Evolutionary conservation across 495 filamentous ascomycete species (phyloP).

Genomic region (Penicillium ucsense): DNA sequence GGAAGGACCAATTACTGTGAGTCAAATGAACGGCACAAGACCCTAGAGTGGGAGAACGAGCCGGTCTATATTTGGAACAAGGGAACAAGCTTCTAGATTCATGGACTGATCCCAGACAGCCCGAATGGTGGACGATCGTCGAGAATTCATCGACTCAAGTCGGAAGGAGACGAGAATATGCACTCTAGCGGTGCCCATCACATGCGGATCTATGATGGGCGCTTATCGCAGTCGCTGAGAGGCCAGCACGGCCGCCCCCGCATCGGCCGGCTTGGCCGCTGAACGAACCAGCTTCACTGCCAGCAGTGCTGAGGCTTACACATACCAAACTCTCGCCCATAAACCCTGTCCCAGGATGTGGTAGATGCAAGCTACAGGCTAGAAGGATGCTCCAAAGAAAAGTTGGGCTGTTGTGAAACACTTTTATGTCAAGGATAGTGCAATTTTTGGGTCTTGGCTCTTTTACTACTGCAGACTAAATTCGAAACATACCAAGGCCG

Average conservation of each 20-base stretch:
- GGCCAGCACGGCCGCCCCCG: constrained; percentile 11
- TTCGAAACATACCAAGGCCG: neutral
- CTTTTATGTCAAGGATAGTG: neutral
- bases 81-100: neutral
- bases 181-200: constrained; percentile 18
- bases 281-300: constrained; percentile 5
- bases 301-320: constrained; percentile 1
- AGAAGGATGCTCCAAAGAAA: too few species aligned
- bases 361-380: too few species aligned
- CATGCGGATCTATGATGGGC: constrained; percentile 14
- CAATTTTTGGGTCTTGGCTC: constrained; percentile 1
- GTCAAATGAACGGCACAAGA: constrained; percentile 9
- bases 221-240: constrained; percentile 20
- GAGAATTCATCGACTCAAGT: neutral
- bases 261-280: constrained; percentile 3
- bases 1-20: constrained; percentile 15
- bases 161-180: constrained; percentile 16
- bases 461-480: constrained; percentile 8
- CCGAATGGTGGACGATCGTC: neutral
- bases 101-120: too few species aligned
- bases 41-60: constrained; percentile 8
- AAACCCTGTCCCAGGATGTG: too few species aligned
- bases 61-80: constrained; percentile 25
- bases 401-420: too few species aligned
- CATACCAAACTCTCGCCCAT: neutral